phyloP scores from a whole-genome alignment of 179 eudicot species.

The Spinacia oleracea region DNA sequence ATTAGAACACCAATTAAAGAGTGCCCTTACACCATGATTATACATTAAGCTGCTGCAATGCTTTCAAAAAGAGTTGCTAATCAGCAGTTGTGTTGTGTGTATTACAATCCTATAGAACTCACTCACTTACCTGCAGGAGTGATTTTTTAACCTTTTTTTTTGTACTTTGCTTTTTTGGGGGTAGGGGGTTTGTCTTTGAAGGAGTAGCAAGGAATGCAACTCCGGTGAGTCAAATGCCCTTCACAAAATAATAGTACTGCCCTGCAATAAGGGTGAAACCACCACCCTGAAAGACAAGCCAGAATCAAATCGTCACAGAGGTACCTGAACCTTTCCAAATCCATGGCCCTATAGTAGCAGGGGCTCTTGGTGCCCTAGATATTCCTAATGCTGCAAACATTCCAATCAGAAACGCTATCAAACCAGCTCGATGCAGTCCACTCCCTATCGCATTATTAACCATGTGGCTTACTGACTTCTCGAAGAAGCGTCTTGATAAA shows the following conservation, averaged over 20 bases:
- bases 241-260: conserved; percentile 1
- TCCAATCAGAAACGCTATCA: conserved; percentile 5
- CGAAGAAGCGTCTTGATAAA: neutral
- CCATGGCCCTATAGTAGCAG: conserved; percentile 12
- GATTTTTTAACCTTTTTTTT: neutral
- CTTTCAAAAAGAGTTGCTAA: conserved; percentile 26
- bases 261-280: conserved; percentile 7
- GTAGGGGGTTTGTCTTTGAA: conserved; percentile 7
- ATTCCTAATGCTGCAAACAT: conserved; percentile 6
- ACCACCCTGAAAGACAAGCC: conserved; percentile 12
- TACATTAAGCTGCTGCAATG: conserved; percentile 32
- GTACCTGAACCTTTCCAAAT: conserved; percentile 20
- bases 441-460: neutral
- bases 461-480: neutral
- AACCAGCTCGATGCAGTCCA: neutral
- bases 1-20: conserved; percentile 2
- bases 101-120: conserved; percentile 11
- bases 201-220: conserved; percentile 15
- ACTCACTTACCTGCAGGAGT: conserved; percentile 13
- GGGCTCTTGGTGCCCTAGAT: conserved; percentile 17
- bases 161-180: neutral
- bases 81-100: conserved; percentile 17
- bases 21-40: conserved; percentile 2
- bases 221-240: neutral
- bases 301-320: neutral